Evolutionary conservation across 345 rosid genomes (phyloP), one percentile per base, ranked within the genome.

Genomic region (Arabidopsis suecica): DNA sequence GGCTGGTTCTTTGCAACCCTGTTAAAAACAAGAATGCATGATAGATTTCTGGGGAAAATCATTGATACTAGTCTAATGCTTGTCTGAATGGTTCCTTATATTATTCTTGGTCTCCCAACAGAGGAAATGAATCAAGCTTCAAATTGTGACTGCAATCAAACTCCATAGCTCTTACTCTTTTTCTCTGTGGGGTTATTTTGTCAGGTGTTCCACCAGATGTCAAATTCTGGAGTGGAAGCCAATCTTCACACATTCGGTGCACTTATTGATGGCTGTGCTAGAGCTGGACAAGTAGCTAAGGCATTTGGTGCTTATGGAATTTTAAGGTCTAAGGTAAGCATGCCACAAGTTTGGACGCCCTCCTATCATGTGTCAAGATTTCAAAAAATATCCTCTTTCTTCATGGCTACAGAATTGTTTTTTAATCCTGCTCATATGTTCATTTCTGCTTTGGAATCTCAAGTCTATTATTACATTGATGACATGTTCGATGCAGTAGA

Each of bases 281-380:
- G 83, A 83, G 95, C 88, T 44, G 98, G 98, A 64, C 97, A 94
- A 85, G 86, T 94, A 61, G 95, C 97, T 33, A 94, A 94, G 83
- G 97, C 98, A 55, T 94, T 94, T 87, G 98, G 98, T 82, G 96
- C 98, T 61, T 94, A 94, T 78, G 98, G 98, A 14, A 88, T 94
- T 81, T 72, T 94, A 89, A 91, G 98, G 86, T 89, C 97, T 61
- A 94, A 94, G 97, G 98, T 94, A 73, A 48, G 81, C 64, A 66
- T 64, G 62, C 25, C 54, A 70, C 34, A 58, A 77, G 76, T 63
- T 63, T 64, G 44, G 56, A 38, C 9, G n/a, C 13, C n/a, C 9
- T 71, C 54, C 72, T 64, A 56, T 47, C 47, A 71, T 57, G 49
- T 61, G 58, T 33, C 11, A 3, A 61, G 48, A 51, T 33, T 33